Evolutionary conservation across 2,329 filamentous ascomycete species (phyloP), one percentile per base, ranked within the genome.

Genomic region (Penicillium sp.): DNA sequence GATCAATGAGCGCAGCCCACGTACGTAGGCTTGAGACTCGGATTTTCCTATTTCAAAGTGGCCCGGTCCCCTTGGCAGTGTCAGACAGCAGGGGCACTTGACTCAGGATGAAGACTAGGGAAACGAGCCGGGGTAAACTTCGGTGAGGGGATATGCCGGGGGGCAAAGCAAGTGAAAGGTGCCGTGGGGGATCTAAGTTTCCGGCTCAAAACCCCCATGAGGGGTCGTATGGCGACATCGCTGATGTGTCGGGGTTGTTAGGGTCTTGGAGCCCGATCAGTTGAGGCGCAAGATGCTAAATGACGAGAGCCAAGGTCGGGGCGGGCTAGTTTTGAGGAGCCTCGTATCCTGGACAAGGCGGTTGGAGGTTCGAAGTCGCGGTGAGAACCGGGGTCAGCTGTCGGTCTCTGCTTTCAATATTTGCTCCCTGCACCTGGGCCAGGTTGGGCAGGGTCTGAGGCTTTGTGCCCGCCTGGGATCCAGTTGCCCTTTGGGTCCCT

Each of bases 231-330:
- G 39, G 39, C 22, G 24, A 24, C 39, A 41, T 41, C 10, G 14
- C 27, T 22, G 30, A 31, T 43, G 46, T 43, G 31, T 43, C 18
- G 46, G 14, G 38, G 20, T 14, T 24, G 39, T 41, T 44, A 50
- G 43, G 43, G 40, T 20, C 35, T 1, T 36, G 33, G n/a, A 36
- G 6, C 10, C 33, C 33, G n/a, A 38, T 38, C 35, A 5, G 6
- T 18, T 20, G 10, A 20, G 16, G 35, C 13, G 16, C 35, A 9
- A 30, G 44, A 50, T 41, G 47, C 40, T 48, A 28, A 16, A 56
- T 56, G 54, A 56, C 51, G 54, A 56, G 36, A 18, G 54, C 54
- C 54, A 54, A 56, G 51, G 44, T 56, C 46, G 41, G 41, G n/a
- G 40, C 40, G 47, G 41, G 25, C 41, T 42, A 18, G 16, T 42